These are phyloP conservation scores for Termitomyces sp. DNA, from an alignment of 1,284 basidiomycete genomes.

Conservation along the genomic window DNA sequence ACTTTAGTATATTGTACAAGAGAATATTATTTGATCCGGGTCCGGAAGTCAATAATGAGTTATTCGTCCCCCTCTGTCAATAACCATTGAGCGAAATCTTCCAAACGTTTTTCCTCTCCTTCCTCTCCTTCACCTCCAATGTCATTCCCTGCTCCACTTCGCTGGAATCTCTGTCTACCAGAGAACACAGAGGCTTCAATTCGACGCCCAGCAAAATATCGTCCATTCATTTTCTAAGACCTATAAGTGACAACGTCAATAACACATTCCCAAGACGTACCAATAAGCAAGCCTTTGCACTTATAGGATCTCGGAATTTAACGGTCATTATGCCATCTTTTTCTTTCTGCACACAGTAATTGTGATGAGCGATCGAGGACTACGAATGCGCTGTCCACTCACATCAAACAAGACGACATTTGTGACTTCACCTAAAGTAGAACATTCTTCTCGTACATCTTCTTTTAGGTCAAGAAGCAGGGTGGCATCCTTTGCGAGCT, in stretches of 20 bases:
- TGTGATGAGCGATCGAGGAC: neutral
- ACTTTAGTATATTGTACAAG: slow-evolving; percentile 13
- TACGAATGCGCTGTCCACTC: slow-evolving; percentile 29
- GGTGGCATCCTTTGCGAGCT: slow-evolving; percentile 84
- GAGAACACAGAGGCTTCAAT: slow-evolving; percentile 79
- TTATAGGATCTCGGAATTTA: slow-evolving; percentile 85
- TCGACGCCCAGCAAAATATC: slow-evolving; percentile 85
- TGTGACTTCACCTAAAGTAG: slow-evolving; percentile 88
- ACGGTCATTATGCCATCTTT: slow-evolving; percentile 94
- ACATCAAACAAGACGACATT: slow-evolving; percentile 97
- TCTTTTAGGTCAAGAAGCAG: slow-evolving; percentile 92
- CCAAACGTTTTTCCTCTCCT: slow-evolving; percentile 77
- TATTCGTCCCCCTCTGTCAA: slow-evolving; percentile 65
- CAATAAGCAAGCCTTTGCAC: slow-evolving; percentile 85
- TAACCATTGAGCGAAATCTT: slow-evolving; percentile 87
- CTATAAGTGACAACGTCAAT: neutral
- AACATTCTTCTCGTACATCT: slow-evolving; percentile 94
- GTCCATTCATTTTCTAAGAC: slow-evolving; percentile 87
- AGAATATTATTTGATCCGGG: slow-evolving; percentile 2
- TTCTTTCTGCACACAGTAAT: slow-evolving; percentile 62
- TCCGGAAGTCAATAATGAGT: neutral
- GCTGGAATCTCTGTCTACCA: slow-evolving; percentile 79
- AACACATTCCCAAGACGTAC: slow-evolving; percentile 41
- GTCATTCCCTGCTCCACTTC: slow-evolving; percentile 61
- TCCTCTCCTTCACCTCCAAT: slow-evolving; percentile 60